A percentile compares a stretch with the other conserved stretches of the same genome.
phyloP scores from a whole-genome alignment of 2,329 filamentous ascomycete species.

The Xylariaceae sp. region DNA sequence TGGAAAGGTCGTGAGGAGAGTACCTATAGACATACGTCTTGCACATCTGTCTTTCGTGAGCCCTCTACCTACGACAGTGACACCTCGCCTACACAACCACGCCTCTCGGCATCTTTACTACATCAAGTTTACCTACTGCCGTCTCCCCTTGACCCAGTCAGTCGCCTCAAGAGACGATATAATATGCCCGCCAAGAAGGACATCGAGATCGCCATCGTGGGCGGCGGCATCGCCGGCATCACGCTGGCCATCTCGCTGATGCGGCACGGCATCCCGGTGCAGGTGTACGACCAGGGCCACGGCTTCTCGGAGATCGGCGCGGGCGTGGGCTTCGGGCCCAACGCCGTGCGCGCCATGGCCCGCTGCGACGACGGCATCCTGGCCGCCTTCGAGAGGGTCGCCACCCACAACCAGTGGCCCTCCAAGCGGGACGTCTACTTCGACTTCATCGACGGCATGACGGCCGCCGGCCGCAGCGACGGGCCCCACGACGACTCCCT shows the following conservation, averaged over 20 bases:
- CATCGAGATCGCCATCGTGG: constrained; percentile 25
- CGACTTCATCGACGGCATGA: constrained; percentile 3
- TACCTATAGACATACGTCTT: too few relatives aligned
- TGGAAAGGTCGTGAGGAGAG: too few relatives aligned
- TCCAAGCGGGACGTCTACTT: constrained; percentile 12
- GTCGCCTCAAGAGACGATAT: too few relatives aligned
- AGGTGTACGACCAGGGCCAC: constrained; percentile 22
- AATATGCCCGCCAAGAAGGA: constrained; percentile 3
- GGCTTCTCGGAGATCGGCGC: constrained; percentile 22
- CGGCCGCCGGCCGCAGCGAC: neutral
- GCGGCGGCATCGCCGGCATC: constrained; percentile 29
- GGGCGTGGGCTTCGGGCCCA: constrained; percentile 22
- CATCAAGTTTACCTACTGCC: too few relatives aligned
- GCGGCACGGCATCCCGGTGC: constrained; percentile 14
- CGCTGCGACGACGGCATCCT: constrained; percentile 14
- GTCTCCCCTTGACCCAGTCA: too few relatives aligned
- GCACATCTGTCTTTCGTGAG: too few relatives aligned
- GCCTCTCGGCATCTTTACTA: too few relatives aligned
- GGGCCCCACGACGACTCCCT: neutral
- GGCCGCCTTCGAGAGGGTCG: constrained; percentile 14
- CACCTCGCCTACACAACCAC: too few relatives aligned
- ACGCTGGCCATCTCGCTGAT: constrained; percentile 21
- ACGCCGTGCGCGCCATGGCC: constrained; percentile 21
- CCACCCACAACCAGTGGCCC: constrained; percentile 15
- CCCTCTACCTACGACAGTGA: too few relatives aligned